Evolutionary conservation across 2,329 filamentous ascomycete genomes (phyloP).

Genomic region (Monosporascus sp.): DNA sequence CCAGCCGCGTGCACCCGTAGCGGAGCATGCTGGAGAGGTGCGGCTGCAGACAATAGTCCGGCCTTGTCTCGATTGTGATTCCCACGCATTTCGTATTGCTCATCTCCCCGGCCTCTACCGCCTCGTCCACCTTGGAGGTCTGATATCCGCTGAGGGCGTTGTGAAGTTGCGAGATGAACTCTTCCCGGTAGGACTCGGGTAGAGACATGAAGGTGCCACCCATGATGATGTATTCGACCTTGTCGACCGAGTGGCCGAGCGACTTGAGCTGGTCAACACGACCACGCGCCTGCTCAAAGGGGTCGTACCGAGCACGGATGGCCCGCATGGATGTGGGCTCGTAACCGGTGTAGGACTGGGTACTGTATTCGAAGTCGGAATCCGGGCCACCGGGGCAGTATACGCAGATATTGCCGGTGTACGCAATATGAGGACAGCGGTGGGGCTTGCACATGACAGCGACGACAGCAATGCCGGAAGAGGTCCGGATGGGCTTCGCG

Average conservation of each 20-base stretch:
- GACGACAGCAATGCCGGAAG: constrained; percentile 94
- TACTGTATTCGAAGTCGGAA: constrained; percentile 98
- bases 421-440: constrained; percentile 94
- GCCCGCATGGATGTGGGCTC: constrained; percentile 98
- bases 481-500: constrained; percentile 93
- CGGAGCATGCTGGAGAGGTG: constrained; percentile 93
- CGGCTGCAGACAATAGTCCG: constrained; percentile 94
- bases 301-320: constrained; percentile 93
- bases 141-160: constrained; percentile 96
- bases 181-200: constrained; percentile 79
- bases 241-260: constrained; percentile 93
- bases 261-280: constrained; percentile 96
- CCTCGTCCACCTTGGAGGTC: constrained; percentile 90
- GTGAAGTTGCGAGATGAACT: constrained; percentile 92
- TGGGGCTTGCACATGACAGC: constrained; percentile 99
- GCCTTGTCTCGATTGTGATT: constrained; percentile 95
- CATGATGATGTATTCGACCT: constrained; percentile 99
- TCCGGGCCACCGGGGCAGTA: constrained; percentile 97
- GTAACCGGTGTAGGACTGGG: constrained; percentile 97
- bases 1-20: constrained; percentile 93
- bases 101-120: constrained; percentile 90
- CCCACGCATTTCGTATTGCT: constrained; percentile 97
- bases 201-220: constrained; percentile 99
- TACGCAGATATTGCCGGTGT: constrained; percentile 98
- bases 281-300: constrained; percentile 93